Conservation (phyloP, 345 rosid genomes). For the Acer campestre region DNA sequence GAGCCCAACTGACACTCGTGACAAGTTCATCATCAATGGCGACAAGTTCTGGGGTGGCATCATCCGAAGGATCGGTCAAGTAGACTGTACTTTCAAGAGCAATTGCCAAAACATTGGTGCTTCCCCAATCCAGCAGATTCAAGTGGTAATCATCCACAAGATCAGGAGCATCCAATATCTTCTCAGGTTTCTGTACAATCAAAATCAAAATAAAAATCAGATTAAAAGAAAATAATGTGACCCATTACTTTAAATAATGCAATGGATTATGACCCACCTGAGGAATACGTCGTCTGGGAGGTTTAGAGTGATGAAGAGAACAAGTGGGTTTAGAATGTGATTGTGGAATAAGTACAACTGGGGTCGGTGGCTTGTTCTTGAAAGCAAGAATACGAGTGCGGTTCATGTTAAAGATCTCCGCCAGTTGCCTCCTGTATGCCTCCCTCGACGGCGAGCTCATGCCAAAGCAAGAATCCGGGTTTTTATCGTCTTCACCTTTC, state of each 20-base stretch:
- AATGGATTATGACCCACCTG: slow-evolving; percentile 29
- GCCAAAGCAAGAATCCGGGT: background rate
- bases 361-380: slow-evolving; percentile 61
- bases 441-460: slow-evolving; percentile 59
- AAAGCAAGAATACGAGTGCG: slow-evolving; percentile 59
- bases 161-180: slow-evolving; percentile 53
- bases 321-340: slow-evolving; percentile 11
- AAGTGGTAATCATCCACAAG: slow-evolving; percentile 48
- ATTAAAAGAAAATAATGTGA: background rate
- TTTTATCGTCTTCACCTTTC: slow-evolving; percentile 30
- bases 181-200: slow-evolving; percentile 41
- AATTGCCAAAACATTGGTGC: too few species aligned
- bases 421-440: slow-evolving; percentile 62
- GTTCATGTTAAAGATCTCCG: slow-evolving; percentile 35
- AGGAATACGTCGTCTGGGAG: slow-evolving; percentile 38
- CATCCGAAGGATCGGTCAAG: slow-evolving; percentile 32
- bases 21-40: slow-evolving; percentile 50
- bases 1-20: slow-evolving; percentile 61
- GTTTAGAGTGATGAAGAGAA: slow-evolving; percentile 27
- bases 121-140: too few species aligned
- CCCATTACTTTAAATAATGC: too few species aligned
- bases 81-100: too few species aligned
- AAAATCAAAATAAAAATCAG: background rate
- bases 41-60: slow-evolving; percentile 52
- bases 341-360: slow-evolving; percentile 27